Percentiles rank a stretch among this genome's conserved stretches.
phyloP scores from a whole-genome alignment of 129 eudicot species.

The Flaveria ramosissima region DNA sequence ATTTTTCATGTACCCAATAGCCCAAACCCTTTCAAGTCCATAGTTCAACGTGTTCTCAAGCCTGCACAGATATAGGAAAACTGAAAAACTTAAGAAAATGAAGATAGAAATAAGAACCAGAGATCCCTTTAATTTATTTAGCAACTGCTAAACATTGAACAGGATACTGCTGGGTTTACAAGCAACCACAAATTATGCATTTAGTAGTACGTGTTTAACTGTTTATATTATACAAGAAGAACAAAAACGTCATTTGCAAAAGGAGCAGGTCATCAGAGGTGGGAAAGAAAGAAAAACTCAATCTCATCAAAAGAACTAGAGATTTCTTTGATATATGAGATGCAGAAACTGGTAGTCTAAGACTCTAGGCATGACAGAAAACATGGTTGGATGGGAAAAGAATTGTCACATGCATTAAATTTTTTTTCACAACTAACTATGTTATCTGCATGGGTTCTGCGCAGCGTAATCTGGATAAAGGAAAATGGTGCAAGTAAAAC shows the following conservation, averaged over 20 bases:
- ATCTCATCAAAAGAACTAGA: neutral
- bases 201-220: constrained; percentile 3
- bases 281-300: neutral
- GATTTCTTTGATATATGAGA: constrained; percentile 5
- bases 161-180: constrained; percentile 6
- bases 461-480: neutral
- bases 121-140: neutral
- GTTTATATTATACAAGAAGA: constrained; percentile 4
- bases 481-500: constrained; percentile 15
- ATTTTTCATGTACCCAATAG: constrained; percentile 81
- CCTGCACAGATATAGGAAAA: constrained; percentile 45
- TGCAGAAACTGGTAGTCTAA: constrained; percentile 12
- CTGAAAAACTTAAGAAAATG: constrained; percentile 24
- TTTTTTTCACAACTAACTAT: neutral
- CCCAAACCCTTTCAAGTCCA: constrained; percentile 96
- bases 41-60: constrained; percentile 90
- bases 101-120: constrained; percentile 15
- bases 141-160: constrained; percentile 2
- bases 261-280: neutral
- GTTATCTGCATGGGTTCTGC: constrained; percentile 6
- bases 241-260: neutral
- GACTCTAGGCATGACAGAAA: constrained; percentile 9
- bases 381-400: neutral
- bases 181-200: constrained; percentile 13
- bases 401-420: neutral